Conservation (phyloP, 352 stramenopile species). For the Hyaloperonospora brassicae region DNA sequence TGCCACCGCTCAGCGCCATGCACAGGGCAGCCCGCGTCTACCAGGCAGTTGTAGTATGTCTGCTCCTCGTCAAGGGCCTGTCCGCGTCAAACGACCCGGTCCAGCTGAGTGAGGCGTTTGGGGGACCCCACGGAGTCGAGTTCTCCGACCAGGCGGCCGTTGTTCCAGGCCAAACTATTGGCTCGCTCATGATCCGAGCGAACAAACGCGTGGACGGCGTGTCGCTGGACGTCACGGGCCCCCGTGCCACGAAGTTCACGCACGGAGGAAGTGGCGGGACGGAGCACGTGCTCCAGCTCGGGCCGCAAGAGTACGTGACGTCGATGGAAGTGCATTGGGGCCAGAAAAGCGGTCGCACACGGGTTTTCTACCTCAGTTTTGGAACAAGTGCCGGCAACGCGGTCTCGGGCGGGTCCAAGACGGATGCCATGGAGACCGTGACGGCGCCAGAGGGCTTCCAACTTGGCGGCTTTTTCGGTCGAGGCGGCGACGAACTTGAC, state of each 20-base stretch:
- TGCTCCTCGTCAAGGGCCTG: neutral
- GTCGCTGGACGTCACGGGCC: conserved; percentile 11
- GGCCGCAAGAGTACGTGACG: conserved; percentile 11
- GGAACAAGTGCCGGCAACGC: conserved; percentile 16
- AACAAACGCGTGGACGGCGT: conserved; percentile 15
- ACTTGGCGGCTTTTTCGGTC: conserved; percentile 22
- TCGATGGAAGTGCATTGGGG: conserved; percentile 26
- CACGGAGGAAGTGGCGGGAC: conserved; percentile 17
- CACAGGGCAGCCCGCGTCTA: no score
- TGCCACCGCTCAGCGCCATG: no score
- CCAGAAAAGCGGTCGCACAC: conserved; percentile 12
- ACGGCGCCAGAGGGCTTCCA: conserved; percentile 23
- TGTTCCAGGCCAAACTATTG: conserved; percentile 12
- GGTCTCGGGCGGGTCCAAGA: conserved; percentile 10
- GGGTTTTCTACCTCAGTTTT: conserved; percentile 20
- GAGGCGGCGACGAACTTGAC: conserved; percentile 15
- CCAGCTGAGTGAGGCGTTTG: conserved; percentile 18
- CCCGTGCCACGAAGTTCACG: conserved; percentile 16
- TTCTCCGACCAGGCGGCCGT: conserved; percentile 18
- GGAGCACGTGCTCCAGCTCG: conserved; percentile 7
- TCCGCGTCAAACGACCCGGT: conserved; percentile 9
- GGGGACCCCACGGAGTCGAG: conserved; percentile 13
- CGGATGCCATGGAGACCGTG: conserved; percentile 13
- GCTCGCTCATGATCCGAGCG: conserved; percentile 15
- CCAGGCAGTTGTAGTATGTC: no score